Conservation (phyloP, 805 yeast genomes). For the Wickerhamomyces chaumierensis region DNA sequence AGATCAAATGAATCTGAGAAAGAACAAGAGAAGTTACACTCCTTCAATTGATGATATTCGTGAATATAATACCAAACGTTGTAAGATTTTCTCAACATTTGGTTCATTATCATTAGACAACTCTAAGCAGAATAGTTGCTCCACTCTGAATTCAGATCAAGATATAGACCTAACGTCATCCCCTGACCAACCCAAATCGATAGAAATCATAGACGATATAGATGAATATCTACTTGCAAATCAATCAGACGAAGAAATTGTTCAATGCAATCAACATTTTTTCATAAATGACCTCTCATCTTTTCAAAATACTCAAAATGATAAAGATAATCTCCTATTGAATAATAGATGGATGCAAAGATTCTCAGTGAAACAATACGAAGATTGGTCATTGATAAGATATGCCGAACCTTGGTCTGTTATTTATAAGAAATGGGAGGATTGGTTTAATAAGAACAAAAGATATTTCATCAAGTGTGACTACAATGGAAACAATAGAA, state of each 20-base stretch:
- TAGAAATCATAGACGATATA: constrained; percentile 3
- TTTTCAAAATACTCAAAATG: too few relatives aligned
- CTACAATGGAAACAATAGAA: not conserved
- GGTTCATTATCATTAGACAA: constrained; percentile 16
- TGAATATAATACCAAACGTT: constrained; percentile 22
- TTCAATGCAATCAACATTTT: constrained; percentile 4
- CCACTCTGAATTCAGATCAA: not conserved
- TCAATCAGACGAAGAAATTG: constrained; percentile 10
- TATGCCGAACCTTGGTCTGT: not conserved
- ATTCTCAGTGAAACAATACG: not conserved
- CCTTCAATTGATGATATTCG: constrained; percentile 13
- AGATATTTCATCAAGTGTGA: not conserved
- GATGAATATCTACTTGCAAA: constrained; percentile 9
- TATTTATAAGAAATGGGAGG: not conserved
- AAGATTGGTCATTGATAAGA: not conserved
- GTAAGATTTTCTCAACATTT: constrained; percentile 21
- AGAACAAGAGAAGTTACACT: constrained; percentile 7
- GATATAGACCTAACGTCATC: too few relatives aligned
- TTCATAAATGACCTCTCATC: constrained; percentile 1
- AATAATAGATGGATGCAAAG: not conserved
- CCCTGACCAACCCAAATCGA: too few relatives aligned
- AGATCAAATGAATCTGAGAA: too few relatives aligned
- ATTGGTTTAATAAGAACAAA: not conserved
- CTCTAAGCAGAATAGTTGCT: not conserved
- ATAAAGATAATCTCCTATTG: not conserved